Percentiles rank a stretch among this genome's conserved stretches.
Conservation (phyloP, 192 early-diverging fungal species). For the Powellomyces hirtus region DNA sequence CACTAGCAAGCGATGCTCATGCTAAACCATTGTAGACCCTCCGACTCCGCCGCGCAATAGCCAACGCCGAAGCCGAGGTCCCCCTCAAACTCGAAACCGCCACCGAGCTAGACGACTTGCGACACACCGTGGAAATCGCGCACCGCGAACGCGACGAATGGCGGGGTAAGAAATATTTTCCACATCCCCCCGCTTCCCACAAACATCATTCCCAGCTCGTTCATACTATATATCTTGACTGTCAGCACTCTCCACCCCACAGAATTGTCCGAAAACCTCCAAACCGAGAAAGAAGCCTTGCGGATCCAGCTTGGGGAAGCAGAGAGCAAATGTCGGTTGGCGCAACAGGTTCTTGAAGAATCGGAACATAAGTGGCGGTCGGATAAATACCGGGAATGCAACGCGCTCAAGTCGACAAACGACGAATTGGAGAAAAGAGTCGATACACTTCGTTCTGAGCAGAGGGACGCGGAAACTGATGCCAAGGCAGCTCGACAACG, state of each 20-base stretch:
- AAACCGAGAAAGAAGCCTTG: neutral
- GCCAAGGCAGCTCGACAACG: too few species aligned
- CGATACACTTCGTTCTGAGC: neutral
- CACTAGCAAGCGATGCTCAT: neutral
- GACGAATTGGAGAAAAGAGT: neutral
- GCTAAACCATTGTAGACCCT: neutral
- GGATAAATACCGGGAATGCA: neutral
- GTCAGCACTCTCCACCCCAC: neutral
- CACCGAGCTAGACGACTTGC: neutral
- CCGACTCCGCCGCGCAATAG: neutral
- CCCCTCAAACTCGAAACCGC: neutral
- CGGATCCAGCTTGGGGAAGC: neutral
- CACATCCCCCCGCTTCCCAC: neutral
- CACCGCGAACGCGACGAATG: neutral
- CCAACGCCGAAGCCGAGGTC: neutral
- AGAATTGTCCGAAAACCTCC: neutral
- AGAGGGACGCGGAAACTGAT: neutral
- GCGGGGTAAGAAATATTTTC: neutral
- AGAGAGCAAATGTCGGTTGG: neutral
- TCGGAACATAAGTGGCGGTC: neutral
- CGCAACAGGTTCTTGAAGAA: neutral
- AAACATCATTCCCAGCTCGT: neutral
- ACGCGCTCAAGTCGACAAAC: neutral
- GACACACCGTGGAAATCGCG: neutral
- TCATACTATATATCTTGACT: neutral